phyloP scores from a whole-genome alignment of 2,329 filamentous ascomycete genomes.

The Clathrospora elynae region DNA sequence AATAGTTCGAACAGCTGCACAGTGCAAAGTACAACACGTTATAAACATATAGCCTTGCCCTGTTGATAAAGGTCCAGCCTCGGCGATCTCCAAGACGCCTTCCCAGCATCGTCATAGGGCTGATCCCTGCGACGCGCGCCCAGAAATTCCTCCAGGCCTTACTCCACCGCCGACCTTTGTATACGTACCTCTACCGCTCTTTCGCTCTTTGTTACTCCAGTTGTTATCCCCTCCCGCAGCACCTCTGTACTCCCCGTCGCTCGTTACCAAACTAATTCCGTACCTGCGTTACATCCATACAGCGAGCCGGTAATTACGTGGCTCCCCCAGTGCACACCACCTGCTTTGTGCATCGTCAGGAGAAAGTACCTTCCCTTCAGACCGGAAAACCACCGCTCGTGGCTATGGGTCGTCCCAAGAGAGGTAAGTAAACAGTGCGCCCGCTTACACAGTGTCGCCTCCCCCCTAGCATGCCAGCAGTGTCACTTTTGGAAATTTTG shows the following conservation, averaged over 20 bases:
- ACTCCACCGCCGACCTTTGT: slow-evolving; percentile 18
- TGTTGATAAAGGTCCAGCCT: background rate
- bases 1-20: background rate
- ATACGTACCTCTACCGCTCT: slow-evolving; percentile 18
- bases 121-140: slow-evolving; percentile 19
- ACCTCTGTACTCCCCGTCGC: slow-evolving; percentile 25
- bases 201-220: slow-evolving; percentile 6
- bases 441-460: slow-evolving; percentile 8
- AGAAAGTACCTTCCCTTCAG: slow-evolving; percentile 14
- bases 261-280: slow-evolving; percentile 24
- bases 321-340: slow-evolving; percentile 31
- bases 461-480: slow-evolving; percentile 11
- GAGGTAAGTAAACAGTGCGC: slow-evolving; percentile 42
- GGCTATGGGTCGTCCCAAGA: slow-evolving; percentile 45
- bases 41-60: too few species aligned
- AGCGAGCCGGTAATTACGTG: slow-evolving; percentile 37
- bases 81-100: slow-evolving; percentile 11
- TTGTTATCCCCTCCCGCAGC: slow-evolving; percentile 2
- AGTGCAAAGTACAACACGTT: slow-evolving; percentile 1
- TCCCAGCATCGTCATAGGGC: slow-evolving; percentile 18
- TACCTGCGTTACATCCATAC: slow-evolving; percentile 17
- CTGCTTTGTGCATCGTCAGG: slow-evolving; percentile 16
- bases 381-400: slow-evolving; percentile 18
- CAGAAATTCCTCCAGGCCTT: slow-evolving; percentile 21
- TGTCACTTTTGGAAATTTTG: slow-evolving; percentile 7